These are phyloP conservation scores for Pythium sukuiense DNA, from an alignment of 352 stramenopile genomes.

Conservation along the genomic window DNA sequence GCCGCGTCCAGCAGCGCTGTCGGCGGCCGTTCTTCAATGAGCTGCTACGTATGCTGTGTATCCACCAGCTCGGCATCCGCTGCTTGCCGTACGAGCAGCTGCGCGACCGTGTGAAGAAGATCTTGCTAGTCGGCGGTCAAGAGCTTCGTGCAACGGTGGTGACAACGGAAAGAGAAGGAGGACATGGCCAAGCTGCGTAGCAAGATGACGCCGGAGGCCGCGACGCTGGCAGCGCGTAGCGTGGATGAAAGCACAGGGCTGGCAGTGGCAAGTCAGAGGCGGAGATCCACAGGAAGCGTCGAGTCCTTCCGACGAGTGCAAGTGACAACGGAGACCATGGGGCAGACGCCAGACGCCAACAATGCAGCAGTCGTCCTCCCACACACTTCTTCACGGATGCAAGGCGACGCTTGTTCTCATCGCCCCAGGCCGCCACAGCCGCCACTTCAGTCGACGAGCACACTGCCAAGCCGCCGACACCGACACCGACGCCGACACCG, in stretches of 20 bases:
- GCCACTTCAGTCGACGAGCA: no score
- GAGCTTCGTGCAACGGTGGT: constrained; percentile 64
- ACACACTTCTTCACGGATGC: no score
- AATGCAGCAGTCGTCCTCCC: background rate
- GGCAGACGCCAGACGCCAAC: background rate
- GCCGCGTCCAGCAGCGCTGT: constrained; percentile 25
- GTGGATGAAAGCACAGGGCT: background rate
- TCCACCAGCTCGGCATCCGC: constrained; percentile 79
- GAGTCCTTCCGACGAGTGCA: background rate
- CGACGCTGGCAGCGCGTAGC: background rate
- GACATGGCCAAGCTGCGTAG: constrained; percentile 16
- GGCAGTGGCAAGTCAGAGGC: background rate
- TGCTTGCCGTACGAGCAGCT: constrained; percentile 80
- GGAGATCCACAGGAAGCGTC: background rate
- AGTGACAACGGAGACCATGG: background rate
- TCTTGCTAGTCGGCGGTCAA: constrained; percentile 78
- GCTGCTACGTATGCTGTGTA: constrained; percentile 69
- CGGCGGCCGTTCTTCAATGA: constrained; percentile 78
- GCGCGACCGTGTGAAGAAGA: constrained; percentile 79
- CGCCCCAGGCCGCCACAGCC: no score
- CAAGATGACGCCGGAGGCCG: constrained; percentile 29
- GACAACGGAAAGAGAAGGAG: constrained; percentile 29
- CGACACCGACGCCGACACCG: no score
- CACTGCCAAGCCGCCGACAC: no score
- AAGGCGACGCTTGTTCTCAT: no score